Percentiles rank a stretch among this genome's conserved stretches.
Evolutionary conservation across 768 basidiomycete species (phyloP).

Genomic region (Boletus fagicola): DNA sequence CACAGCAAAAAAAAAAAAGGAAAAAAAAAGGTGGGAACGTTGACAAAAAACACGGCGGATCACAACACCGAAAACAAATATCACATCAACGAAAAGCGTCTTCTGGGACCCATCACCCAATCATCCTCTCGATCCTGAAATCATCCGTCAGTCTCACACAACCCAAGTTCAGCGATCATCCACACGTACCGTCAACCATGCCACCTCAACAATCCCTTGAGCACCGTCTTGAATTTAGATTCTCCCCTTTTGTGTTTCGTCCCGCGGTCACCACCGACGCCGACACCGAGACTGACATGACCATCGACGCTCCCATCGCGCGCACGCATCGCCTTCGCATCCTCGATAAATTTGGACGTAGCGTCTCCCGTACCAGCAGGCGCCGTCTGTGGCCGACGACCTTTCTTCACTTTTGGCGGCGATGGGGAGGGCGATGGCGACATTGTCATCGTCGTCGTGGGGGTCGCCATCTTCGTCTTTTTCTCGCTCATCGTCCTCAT

Average conservation of each 20-base stretch:
- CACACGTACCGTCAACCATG: conserved; percentile 10
- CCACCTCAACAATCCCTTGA: conserved; percentile 22
- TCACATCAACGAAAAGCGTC: no score
- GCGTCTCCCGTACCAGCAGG: conserved; percentile 15
- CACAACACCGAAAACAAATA: no score
- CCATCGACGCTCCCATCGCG: conserved; percentile 3
- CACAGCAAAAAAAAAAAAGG: no score
- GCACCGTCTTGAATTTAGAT: conserved; percentile 17
- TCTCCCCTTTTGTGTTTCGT: not conserved
- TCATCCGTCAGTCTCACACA: no score
- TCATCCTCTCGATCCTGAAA: no score
- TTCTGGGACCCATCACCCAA: no score
- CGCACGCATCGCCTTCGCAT: not conserved
- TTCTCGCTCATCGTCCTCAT: not conserved
- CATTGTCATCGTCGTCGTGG: not conserved
- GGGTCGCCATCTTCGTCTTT: not conserved
- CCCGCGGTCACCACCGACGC: not conserved
- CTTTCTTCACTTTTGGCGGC: conserved; percentile 8
- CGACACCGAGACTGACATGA: not conserved
- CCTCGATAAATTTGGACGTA: conserved; percentile 18
- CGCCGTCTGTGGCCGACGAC: conserved; percentile 27
- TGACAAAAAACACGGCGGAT: no score
- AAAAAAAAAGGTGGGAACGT: no score
- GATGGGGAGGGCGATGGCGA: not conserved
- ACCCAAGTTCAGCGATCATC: no score